Evolutionary conservation across 306 rosid genomes (phyloP).

Genomic region (Trifolium pratense): DNA sequence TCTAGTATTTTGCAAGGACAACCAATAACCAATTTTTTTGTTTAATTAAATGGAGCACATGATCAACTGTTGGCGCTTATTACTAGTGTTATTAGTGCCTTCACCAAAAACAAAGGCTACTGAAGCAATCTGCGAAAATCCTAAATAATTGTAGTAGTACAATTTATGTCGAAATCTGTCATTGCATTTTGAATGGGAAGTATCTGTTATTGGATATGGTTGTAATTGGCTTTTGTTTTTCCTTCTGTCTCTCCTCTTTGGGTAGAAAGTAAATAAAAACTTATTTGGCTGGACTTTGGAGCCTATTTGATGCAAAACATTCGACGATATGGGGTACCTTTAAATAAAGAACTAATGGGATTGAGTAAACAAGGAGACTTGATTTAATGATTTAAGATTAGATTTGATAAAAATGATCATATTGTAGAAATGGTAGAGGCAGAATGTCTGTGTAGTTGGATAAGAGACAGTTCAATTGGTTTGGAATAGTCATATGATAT

Average conservation of each 20-base stretch:
- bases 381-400: neutral
- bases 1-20: neutral
- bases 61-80: neutral
- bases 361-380: conserved; percentile 1
- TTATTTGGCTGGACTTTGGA: conserved; percentile 1
- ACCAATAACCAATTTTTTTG: neutral
- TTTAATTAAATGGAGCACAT: neutral
- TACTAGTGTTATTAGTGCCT: neutral
- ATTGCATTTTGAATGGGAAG: too few relatives aligned
- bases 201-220: too few relatives aligned
- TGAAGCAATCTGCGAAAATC: too few relatives aligned
- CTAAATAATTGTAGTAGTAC: too few relatives aligned
- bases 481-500: conserved; percentile 23
- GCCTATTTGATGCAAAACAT: conserved; percentile 31
- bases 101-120: too few relatives aligned
- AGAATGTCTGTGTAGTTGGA: conserved; percentile 32
- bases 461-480: conserved; percentile 4
- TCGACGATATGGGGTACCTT: neutral
- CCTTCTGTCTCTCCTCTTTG: too few relatives aligned
- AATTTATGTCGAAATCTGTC: too few relatives aligned
- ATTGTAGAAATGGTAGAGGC: conserved; percentile 14
- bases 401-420: conserved; percentile 10
- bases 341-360: neutral
- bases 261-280: too few relatives aligned
- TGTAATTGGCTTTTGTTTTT: too few relatives aligned